Conservation (phyloP, 2,329 filamentous ascomycete genomes). For the Ceratocystis harringtonii region DNA sequence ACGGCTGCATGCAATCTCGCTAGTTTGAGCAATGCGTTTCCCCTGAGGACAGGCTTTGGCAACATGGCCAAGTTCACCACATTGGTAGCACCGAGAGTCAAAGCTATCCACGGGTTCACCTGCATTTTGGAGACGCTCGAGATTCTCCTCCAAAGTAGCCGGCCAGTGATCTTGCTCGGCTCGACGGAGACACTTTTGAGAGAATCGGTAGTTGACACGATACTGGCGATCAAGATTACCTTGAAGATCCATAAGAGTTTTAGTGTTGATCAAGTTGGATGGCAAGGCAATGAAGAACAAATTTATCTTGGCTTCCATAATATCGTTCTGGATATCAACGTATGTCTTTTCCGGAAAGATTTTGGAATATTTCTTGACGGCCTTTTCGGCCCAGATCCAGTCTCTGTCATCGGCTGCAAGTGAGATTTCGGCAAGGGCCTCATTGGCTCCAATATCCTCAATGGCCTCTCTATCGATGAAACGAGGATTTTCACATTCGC, state of each 20-base stretch:
- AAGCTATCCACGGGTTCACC: slow-evolving; percentile 48
- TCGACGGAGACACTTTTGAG: slow-evolving; percentile 40
- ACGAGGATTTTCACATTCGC: slow-evolving; percentile 44
- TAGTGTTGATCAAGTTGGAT: slow-evolving; percentile 39
- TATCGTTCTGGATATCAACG: slow-evolving; percentile 42
- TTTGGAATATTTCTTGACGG: slow-evolving; percentile 46
- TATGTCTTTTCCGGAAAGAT: slow-evolving; percentile 43
- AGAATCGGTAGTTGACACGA: slow-evolving; percentile 47
- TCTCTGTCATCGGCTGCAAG: neutral
- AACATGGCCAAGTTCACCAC: slow-evolving; percentile 47
- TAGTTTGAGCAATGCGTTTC: slow-evolving; percentile 31
- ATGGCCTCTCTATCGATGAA: slow-evolving; percentile 43
- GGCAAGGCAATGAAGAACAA: slow-evolving; percentile 50
- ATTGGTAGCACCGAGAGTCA: slow-evolving; percentile 47
- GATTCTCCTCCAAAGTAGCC: slow-evolving; percentile 40
- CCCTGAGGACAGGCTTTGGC: slow-evolving; percentile 47
- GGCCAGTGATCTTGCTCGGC: slow-evolving; percentile 49
- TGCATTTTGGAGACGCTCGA: slow-evolving; percentile 48
- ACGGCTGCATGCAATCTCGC: slow-evolving; percentile 1
- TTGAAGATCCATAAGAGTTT: slow-evolving; percentile 59
- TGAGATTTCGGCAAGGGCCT: slow-evolving; percentile 36
- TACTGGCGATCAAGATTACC: slow-evolving; percentile 52
- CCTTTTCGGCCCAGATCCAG: slow-evolving; percentile 31
- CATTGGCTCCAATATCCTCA: slow-evolving; percentile 33
- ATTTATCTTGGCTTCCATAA: slow-evolving; percentile 39